A percentile compares a stretch with the other conserved stretches of the same genome.
phyloP scores from a whole-genome alignment of 1,139 yeast species.

The Kodamaea alishanica region DNA sequence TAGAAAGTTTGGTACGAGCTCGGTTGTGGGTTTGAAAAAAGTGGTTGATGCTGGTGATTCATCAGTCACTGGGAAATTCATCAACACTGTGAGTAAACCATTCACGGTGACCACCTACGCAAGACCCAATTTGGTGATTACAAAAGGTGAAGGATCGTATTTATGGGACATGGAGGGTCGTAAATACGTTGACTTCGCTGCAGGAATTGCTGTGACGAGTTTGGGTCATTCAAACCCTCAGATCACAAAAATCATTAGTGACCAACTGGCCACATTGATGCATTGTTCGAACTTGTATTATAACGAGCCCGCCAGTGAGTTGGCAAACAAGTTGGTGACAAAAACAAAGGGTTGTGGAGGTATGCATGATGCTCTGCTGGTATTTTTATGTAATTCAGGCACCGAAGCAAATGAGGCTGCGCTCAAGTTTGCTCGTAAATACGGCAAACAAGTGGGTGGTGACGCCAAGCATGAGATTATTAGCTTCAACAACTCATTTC shows the following conservation, averaged over 20 bases:
- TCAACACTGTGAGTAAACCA: conserved; percentile 39
- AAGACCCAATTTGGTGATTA: conserved; percentile 68
- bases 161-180: conserved; percentile 76
- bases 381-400: conserved; percentile 90
- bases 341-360: conserved; percentile 71
- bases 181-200: conserved; percentile 82
- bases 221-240: conserved; percentile 83
- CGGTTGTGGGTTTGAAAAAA: conserved; percentile 6
- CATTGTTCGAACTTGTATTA: conserved; percentile 86
- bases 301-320: conserved; percentile 78
- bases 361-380: conserved; percentile 73
- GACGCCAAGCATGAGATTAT: conserved; percentile 69
- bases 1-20: conserved; percentile 4
- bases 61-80: conserved; percentile 29
- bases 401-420: conserved; percentile 99
- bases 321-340: conserved; percentile 67
- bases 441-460: conserved; percentile 52
- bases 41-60: conserved; percentile 20
- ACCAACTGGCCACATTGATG: conserved; percentile 69
- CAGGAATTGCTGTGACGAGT: conserved; percentile 96
- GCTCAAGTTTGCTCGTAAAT: conserved; percentile 86
- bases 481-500: conserved; percentile 86
- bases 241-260: conserved; percentile 62
- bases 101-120: conserved; percentile 79
- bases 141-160: conserved; percentile 69